Percentiles rank a stretch among this genome's conserved stretches.
These are phyloP conservation scores for Aspergillus sclerotialis DNA, from an alignment of 2,329 filamentous ascomycete species.

Conservation along the genomic window DNA sequence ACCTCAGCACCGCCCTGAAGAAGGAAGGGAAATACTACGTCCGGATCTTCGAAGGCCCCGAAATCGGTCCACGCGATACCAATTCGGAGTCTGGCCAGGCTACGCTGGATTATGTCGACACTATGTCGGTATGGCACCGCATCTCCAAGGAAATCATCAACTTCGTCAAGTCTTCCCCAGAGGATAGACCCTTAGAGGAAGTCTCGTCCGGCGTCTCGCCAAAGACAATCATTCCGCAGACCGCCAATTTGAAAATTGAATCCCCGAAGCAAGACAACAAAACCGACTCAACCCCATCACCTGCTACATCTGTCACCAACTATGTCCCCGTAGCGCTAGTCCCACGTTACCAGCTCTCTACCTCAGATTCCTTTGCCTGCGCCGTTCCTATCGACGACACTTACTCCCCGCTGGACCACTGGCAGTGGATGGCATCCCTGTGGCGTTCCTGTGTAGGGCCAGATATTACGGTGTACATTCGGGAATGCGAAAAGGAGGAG, in stretches of 20 bases:
- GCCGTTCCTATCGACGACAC: constrained; percentile 67
- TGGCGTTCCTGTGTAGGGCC: constrained; percentile 82
- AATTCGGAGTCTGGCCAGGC: constrained; percentile 29
- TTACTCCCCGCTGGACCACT: constrained; percentile 81
- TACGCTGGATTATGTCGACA: constrained; percentile 54
- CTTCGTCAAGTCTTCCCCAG: constrained; percentile 42
- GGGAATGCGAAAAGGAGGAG: constrained; percentile 35
- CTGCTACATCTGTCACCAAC: constrained; percentile 9
- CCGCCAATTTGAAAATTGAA: constrained; percentile 21
- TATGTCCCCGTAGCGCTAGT: constrained; percentile 66
- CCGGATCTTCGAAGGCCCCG: constrained; percentile 43
- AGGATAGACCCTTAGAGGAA: too few relatives aligned
- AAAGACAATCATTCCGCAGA: constrained; percentile 25
- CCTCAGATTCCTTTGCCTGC: constrained; percentile 68
- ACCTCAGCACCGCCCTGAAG: constrained; percentile 50
- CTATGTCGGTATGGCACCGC: constrained; percentile 67
- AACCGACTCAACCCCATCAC: constrained; percentile 16
- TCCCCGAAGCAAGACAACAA: constrained; percentile 21
- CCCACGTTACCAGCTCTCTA: constrained; percentile 70
- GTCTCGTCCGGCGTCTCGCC: constrained; percentile 20
- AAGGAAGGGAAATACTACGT: constrained; percentile 48
- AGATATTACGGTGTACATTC: constrained; percentile 50
- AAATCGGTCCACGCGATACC: constrained; percentile 16
- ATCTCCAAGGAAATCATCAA: constrained; percentile 64
- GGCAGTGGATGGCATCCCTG: constrained; percentile 93